A percentile compares a stretch with the other conserved stretches of the same genome.
These are phyloP conservation scores for Pulveroboletus sp. DNA, from an alignment of 1,284 basidiomycete species.

Conservation along the genomic window DNA sequence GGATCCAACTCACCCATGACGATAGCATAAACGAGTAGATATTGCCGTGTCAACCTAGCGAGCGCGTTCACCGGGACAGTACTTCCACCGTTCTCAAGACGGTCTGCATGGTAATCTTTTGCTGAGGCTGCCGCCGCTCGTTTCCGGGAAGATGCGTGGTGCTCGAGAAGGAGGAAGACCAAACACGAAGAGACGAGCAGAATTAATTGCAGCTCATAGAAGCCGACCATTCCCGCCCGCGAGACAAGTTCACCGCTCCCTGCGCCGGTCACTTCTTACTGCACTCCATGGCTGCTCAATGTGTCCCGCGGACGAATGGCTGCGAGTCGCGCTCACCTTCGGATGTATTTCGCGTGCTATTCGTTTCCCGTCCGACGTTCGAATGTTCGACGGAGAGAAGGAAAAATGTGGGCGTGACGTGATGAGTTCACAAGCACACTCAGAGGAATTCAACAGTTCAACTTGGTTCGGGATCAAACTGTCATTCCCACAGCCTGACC, in stretches of 20 bases:
- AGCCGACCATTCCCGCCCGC: conserved; percentile 32
- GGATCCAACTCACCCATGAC: conserved; percentile 59
- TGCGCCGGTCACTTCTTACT: not conserved
- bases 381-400: not conserved
- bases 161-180: conserved; percentile 49
- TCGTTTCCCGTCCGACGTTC: not conserved
- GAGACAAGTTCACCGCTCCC: not conserved
- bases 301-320: not conserved
- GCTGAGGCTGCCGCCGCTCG: conserved; percentile 21
- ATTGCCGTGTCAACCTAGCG: conserved; percentile 51
- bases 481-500: conserved; percentile 16
- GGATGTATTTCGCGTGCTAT: conserved; percentile 3
- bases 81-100: conserved; percentile 40
- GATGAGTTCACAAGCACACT: not conserved
- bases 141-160: conserved; percentile 40
- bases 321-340: conserved; percentile 10
- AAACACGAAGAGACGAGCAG: conserved; percentile 48
- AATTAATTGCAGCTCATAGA: conserved; percentile 57
- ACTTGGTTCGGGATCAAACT: conserved; percentile 1
- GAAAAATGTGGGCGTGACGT: not conserved
- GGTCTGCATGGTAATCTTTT: conserved; percentile 33
- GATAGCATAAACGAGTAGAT: conserved; percentile 66
- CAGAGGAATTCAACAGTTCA: not conserved
- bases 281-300: not conserved
- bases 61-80: conserved; percentile 31